Conservation (phyloP, 768 basidiomycete genomes). For the Kwoniella europaea region DNA sequence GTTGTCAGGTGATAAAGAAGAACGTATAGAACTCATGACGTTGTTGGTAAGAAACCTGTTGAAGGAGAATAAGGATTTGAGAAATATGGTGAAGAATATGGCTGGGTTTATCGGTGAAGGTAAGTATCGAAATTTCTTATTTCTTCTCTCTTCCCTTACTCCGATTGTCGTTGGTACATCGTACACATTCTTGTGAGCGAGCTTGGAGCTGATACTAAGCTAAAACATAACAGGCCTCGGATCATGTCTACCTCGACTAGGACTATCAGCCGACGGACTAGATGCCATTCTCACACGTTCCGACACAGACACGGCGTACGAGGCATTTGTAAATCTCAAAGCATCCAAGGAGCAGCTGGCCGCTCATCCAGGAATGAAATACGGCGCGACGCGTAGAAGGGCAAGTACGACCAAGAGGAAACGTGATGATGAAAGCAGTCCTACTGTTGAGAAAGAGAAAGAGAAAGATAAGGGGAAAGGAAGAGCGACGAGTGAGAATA, state of each 20-base stretch:
- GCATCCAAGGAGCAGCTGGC: constrained; percentile 51
- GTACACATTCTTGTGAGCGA: too few species aligned
- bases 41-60: constrained; percentile 82
- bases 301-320: constrained; percentile 92
- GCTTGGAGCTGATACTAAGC: neutral
- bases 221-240: constrained; percentile 41
- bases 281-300: constrained; percentile 79
- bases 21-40: constrained; percentile 79
- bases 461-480: neutral
- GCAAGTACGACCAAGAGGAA: constrained; percentile 40
- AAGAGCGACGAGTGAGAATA: neutral
- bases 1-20: constrained; percentile 88
- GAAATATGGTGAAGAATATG: constrained; percentile 75
- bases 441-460: constrained; percentile 13
- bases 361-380: constrained; percentile 43
- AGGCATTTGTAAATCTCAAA: constrained; percentile 79
- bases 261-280: constrained; percentile 66
- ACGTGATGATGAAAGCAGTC: constrained; percentile 11
- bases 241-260: constrained; percentile 55
- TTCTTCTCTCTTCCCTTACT: too few species aligned
- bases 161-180: too few species aligned
- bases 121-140: constrained; percentile 57
- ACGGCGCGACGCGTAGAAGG: constrained; percentile 32
- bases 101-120: constrained; percentile 86
- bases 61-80: constrained; percentile 83